These are phyloP conservation scores for Zygosaccharomyces sapae DNA, from an alignment of 1,139 yeast genomes.

Conservation along the genomic window DNA sequence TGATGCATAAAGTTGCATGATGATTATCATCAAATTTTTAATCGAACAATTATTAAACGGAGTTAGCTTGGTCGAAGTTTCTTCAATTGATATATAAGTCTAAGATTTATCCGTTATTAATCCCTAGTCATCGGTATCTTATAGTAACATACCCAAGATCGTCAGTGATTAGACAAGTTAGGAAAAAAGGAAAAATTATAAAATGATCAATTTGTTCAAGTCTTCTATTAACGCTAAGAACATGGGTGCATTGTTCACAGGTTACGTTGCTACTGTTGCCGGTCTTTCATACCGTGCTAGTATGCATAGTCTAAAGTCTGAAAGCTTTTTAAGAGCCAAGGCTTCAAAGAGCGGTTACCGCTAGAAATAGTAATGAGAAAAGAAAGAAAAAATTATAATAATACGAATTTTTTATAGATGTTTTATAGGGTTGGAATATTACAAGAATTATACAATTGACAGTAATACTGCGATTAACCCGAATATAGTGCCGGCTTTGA, in stretches of 20 bases:
- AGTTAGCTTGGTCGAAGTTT: neutral
- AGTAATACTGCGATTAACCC: conserved; percentile 18
- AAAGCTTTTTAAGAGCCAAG: conserved; percentile 15
- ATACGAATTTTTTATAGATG: no score
- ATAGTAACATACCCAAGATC: no score
- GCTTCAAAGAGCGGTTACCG: conserved; percentile 13
- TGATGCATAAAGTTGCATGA: conserved; percentile 6
- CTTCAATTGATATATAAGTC: neutral
- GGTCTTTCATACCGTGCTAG: conserved; percentile 20
- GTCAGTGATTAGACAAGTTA: no score
- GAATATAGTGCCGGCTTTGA: conserved; percentile 11
- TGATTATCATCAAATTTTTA: neutral
- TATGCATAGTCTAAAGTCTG: conserved; percentile 16
- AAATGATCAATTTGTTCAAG: conserved; percentile 21
- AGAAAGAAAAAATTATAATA: conserved; percentile 1
- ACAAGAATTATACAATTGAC: conserved; percentile 7
- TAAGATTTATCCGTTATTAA: neutral
- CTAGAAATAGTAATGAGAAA: conserved; percentile 5
- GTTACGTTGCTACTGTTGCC: conserved; percentile 18
- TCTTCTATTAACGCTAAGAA: conserved; percentile 20
- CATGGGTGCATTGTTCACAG: conserved; percentile 16
- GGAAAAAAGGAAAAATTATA: neutral
- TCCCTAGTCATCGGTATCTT: no score
- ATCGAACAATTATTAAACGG: neutral
- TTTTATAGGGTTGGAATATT: neutral